Evolutionary conservation across 1,284 basidiomycete species (phyloP).

Genomic region (Thelephora terrestris): DNA sequence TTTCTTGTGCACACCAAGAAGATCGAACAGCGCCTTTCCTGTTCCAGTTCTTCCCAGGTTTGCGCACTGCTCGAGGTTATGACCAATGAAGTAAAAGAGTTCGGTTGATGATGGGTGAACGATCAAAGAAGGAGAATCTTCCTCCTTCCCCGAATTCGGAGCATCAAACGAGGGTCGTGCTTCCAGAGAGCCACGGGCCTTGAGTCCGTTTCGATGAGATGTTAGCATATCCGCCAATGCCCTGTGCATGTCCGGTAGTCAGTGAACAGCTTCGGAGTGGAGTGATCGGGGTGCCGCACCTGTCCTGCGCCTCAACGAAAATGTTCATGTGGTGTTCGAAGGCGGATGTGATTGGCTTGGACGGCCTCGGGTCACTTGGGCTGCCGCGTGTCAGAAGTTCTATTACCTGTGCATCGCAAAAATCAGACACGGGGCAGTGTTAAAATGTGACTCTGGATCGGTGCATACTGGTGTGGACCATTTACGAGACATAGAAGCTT

Average conservation of each 20-base stretch:
- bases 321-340: conserved; percentile 91
- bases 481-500: conserved; percentile 67
- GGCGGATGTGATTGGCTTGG: conserved; percentile 69
- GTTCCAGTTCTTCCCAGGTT: conserved; percentile 51
- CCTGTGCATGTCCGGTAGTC: conserved; percentile 28
- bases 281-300: conserved; percentile 34
- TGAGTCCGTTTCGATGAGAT: conserved; percentile 52
- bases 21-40: conserved; percentile 70
- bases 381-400: conserved; percentile 50
- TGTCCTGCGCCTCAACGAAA: conserved; percentile 95
- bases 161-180: conserved; percentile 19
- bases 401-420: conserved; percentile 25
- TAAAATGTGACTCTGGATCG: conserved; percentile 1
- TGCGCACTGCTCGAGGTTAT: conserved; percentile 90
- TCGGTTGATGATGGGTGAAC: conserved; percentile 93
- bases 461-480: conserved; percentile 64
- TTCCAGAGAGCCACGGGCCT: conserved; percentile 63
- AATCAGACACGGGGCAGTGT: background rate
- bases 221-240: conserved; percentile 75
- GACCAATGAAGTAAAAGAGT: conserved; percentile 94
- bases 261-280: background rate
- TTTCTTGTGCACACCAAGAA: conserved; percentile 78
- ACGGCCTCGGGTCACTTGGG: conserved; percentile 34
- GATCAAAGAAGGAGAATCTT: conserved; percentile 42
- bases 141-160: conserved; percentile 32